phyloP scores from a whole-genome alignment of 169 alveolate species.

The Blepharisma undulans region DNA sequence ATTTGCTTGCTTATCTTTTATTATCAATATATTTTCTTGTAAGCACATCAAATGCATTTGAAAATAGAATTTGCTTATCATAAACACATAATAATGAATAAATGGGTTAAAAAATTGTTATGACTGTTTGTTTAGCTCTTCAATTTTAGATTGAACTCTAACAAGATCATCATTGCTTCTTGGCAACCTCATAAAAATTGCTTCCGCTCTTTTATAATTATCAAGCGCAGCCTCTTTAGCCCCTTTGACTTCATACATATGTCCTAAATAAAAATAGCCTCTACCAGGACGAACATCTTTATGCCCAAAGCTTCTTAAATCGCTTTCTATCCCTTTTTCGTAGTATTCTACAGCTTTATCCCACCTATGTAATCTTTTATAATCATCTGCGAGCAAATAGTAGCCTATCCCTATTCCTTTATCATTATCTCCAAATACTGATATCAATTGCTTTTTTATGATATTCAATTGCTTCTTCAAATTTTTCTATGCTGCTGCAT shows the following conservation, averaged over 20 bases:
- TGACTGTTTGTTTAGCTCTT: background rate
- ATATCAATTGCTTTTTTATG: background rate
- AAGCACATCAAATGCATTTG: too few relatives aligned
- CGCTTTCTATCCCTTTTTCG: background rate
- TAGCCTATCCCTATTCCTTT: background rate
- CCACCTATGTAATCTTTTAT: background rate
- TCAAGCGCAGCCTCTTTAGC: background rate
- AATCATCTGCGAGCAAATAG: background rate
- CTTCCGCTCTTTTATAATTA: background rate
- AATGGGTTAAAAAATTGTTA: too few relatives aligned
- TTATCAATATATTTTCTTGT: too few relatives aligned
- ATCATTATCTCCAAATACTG: background rate
- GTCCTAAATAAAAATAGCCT: background rate
- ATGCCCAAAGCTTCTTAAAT: background rate
- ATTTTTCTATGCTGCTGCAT: background rate
- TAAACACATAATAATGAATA: too few relatives aligned
- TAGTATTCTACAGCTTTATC: background rate
- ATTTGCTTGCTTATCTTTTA: too few relatives aligned
- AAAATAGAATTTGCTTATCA: too few relatives aligned
- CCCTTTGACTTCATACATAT: background rate
- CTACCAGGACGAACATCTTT: background rate
- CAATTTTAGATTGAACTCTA: background rate
- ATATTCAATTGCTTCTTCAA: background rate
- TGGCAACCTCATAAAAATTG: background rate
- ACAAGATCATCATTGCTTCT: background rate